phyloP scores from a whole-genome alignment of 179 eudicot species.

The Heliamphora pulchella region DNA sequence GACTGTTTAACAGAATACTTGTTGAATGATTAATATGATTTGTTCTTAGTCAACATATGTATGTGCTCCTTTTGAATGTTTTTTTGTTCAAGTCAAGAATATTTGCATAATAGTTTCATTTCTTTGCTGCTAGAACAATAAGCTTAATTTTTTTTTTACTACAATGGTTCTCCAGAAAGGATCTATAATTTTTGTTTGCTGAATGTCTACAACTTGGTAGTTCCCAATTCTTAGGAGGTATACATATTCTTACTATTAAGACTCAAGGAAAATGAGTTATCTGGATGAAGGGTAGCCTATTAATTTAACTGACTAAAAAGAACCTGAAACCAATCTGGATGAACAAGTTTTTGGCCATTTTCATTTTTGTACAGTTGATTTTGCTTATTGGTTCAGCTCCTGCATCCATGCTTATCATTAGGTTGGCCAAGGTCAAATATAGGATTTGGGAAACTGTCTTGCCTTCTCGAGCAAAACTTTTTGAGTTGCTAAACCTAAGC shows the following conservation, averaged over 20 bases:
- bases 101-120: neutral
- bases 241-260: neutral
- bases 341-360: neutral
- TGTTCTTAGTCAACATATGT: neutral
- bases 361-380: neutral
- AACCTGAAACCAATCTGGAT: neutral
- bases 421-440: too few relatives aligned
- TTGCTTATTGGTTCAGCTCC: neutral
- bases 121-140: neutral
- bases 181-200: neutral
- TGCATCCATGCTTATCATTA: too few relatives aligned
- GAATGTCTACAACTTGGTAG: neutral
- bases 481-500: neutral
- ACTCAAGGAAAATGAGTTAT: neutral
- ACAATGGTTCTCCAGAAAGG: neutral
- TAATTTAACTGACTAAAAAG: neutral
- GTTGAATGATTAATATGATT: constrained; percentile 2
- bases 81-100: neutral
- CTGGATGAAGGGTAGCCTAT: neutral
- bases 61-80: neutral
- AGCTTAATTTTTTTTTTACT: neutral
- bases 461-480: neutral
- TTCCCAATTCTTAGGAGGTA: neutral
- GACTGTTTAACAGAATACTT: neutral
- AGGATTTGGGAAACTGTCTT: neutral